Evolutionary conservation across 176 grass and related monocot genomes (phyloP).

Genomic region (Musa schizocarpa): DNA sequence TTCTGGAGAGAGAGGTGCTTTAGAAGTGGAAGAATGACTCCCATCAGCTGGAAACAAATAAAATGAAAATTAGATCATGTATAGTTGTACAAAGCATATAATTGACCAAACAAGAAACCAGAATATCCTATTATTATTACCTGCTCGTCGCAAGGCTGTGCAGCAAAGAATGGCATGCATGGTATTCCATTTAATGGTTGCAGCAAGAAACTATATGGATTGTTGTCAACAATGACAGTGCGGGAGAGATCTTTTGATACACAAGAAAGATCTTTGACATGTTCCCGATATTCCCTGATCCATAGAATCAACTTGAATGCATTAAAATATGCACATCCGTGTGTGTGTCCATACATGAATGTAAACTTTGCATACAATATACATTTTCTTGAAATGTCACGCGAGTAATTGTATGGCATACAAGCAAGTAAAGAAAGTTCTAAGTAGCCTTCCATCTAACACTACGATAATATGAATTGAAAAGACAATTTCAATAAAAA

Average conservation of each 20-base stretch:
- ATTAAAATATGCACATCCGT: neutral
- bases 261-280: conserved; percentile 97
- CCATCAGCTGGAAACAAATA: conserved; percentile 69
- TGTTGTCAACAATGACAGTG: conserved; percentile 85
- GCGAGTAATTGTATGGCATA: neutral
- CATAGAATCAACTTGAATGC: neutral
- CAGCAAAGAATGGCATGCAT: conserved; percentile 90
- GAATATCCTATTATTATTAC: conserved; percentile 29
- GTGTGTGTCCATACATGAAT: neutral
- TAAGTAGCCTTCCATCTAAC: neutral
- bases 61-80: neutral
- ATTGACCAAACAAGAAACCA: neutral
- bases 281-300: conserved; percentile 88
- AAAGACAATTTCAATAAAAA: neutral
- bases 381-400: neutral
- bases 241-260: conserved; percentile 67
- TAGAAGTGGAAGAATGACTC: conserved; percentile 84
- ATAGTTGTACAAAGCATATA: neutral
- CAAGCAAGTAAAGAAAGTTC: neutral
- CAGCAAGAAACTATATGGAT: conserved; percentile 94
- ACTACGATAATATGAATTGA: neutral
- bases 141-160: conserved; percentile 71
- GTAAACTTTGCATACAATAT: neutral
- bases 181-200: conserved; percentile 97
- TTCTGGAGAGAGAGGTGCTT: conserved; percentile 70